A percentile compares a stretch with the other conserved stretches of the same genome.
These are phyloP conservation scores for Ogataea pignaliae DNA, from an alignment of 805 yeast genomes.

Conservation along the genomic window DNA sequence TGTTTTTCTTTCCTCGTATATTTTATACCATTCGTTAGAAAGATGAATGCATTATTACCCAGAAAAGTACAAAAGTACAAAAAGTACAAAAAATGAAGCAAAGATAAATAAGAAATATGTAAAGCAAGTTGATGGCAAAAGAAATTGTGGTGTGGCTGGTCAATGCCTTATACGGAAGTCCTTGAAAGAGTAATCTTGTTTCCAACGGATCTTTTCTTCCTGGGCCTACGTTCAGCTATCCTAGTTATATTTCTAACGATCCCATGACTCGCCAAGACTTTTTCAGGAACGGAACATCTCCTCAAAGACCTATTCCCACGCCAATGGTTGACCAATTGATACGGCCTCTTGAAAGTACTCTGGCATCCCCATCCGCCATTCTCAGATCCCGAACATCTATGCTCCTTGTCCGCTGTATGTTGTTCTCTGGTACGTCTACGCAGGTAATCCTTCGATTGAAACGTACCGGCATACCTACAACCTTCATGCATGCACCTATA, in stretches of 20 bases:
- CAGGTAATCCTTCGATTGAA: conserved; percentile 21
- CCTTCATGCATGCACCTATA: conserved; percentile 10
- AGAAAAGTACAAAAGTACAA: too few species aligned
- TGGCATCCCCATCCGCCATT: background rate
- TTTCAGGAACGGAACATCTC: background rate
- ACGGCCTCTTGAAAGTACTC: conserved; percentile 1
- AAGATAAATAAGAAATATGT: too few species aligned
- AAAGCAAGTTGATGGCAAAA: too few species aligned
- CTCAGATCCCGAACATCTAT: background rate
- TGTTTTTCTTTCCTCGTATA: too few species aligned
- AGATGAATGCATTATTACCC: too few species aligned
- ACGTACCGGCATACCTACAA: conserved; percentile 25
- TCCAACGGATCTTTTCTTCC: too few species aligned
- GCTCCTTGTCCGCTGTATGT: background rate
- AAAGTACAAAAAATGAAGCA: too few species aligned
- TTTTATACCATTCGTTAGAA: too few species aligned
- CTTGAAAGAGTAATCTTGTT: too few species aligned
- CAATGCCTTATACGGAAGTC: too few species aligned
- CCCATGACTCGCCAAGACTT: background rate
- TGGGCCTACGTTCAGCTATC: too few species aligned
- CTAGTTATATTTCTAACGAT: background rate
- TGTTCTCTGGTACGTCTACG: background rate
- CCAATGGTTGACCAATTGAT: background rate
- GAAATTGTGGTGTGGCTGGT: too few species aligned
- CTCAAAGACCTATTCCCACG: background rate